Evolutionary conservation across 176 grass and related monocot genomes (phyloP).

Genomic region (bread wheat (Triticum aestivum)): DNA sequence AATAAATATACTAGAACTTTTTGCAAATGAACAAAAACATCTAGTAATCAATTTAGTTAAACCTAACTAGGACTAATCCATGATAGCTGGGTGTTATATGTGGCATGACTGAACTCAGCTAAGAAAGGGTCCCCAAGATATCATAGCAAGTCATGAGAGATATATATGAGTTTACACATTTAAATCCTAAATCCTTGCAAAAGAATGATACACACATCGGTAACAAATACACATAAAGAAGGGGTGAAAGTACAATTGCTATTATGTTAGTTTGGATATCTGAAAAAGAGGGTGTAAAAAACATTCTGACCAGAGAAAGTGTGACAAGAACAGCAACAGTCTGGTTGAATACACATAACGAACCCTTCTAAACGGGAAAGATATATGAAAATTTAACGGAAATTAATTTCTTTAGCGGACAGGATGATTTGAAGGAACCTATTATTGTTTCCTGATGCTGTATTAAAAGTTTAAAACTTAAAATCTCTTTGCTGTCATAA

Average conservation of each 20-base stretch:
- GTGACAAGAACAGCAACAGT: not conserved
- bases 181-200: too few species aligned
- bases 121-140: not conserved
- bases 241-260: not conserved
- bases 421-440: not conserved
- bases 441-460: not conserved
- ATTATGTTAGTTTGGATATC: not conserved
- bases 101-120: not conserved
- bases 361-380: not conserved
- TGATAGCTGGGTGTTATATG: not conserved
- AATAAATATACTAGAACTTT: not conserved
- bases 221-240: not conserved
- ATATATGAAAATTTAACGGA: not conserved
- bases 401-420: not conserved
- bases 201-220: not conserved
- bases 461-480: not conserved
- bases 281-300: not conserved
- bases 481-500: too few species aligned
- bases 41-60: not conserved
- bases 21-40: not conserved
- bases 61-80: not conserved
- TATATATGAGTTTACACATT: too few species aligned
- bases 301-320: conserved; percentile 5
- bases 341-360: not conserved
- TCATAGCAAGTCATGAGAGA: not conserved